Evolutionary conservation across 768 basidiomycete genomes (phyloP).

Genomic region (Boletus barrowsii): DNA sequence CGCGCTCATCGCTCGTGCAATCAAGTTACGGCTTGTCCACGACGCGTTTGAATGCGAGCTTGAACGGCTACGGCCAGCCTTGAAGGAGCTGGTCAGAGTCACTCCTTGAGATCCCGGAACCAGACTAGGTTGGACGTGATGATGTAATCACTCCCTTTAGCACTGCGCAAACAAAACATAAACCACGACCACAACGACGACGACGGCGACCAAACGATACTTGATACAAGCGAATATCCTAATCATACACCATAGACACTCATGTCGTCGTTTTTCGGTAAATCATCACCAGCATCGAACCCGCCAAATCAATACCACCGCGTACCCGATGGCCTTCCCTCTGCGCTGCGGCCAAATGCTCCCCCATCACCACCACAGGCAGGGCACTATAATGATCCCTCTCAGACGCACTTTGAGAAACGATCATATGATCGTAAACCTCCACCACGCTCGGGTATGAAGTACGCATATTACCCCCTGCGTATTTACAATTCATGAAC

Average conservation of each 20-base stretch:
- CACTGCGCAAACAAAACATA: not conserved
- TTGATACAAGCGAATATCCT: not conserved
- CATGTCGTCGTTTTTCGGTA: conserved; percentile 44
- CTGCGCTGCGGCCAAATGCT: conserved; percentile 34
- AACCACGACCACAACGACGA: conserved; percentile 3
- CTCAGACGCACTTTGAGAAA: conserved; percentile 49
- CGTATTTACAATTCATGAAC: not conserved
- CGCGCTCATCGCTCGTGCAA: conserved; percentile 9
- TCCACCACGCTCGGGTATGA: conserved; percentile 31
- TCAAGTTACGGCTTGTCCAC: not conserved
- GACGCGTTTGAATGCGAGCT: not conserved
- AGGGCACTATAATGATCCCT: conserved; percentile 55
- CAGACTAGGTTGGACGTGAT: conserved; percentile 6
- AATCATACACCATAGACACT: not conserved
- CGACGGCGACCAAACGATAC: not conserved
- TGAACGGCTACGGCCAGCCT: not conserved
- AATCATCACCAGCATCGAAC: conserved; percentile 28
- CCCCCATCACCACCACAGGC: conserved; percentile 36
- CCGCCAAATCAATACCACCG: conserved; percentile 44
- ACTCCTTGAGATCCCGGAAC: not conserved
- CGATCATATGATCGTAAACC: conserved; percentile 41
- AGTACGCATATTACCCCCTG: conserved; percentile 9
- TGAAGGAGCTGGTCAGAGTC: too few species aligned
- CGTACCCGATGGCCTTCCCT: conserved; percentile 38
- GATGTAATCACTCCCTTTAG: conserved; percentile 14